Base-by-base conservation (phyloP, 2,329 filamentous ascomycete species). In the Blumeria hordei region DNA sequence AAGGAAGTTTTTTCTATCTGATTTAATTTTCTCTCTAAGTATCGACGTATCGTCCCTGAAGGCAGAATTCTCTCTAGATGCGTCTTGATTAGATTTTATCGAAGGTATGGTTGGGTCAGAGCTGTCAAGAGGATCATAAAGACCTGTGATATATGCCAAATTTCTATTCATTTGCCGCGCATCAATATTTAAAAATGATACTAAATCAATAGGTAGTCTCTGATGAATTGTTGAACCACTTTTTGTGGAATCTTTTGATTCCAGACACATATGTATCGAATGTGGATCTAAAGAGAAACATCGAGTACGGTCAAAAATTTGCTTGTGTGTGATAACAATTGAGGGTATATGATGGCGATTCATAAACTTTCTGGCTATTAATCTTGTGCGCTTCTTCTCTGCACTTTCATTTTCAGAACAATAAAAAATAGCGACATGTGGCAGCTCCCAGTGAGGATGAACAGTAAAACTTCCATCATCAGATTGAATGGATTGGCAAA, bases 121-220 rank as follows among this genome's bases (percentile, higher is more conserved):
- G 3, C 39, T 45, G 6, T 59, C 54, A 9, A 59, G 49, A 45
- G 60, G 58, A 21, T 64, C 64, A 32, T 65, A 58, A 32, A 66
- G 61, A 21, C 63, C 62, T 51, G 72, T 73, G 41, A 75, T 62
- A 55, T 70, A 71, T n/a, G 72, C 71, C 21, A 75, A 62, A 58
- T 74, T 74, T 57, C 72, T 68, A 61, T 75, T 75, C 68, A 75
- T 71, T 63, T 75, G 73, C 52, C 72, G 67, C 33, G 71, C 69
- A 59, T 75, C 72, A 57, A 75, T 70, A 57, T 72, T 72, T 55
- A 71, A 64, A 59, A 75, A 75, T 10, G 71, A 72, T 2, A 63
- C 62, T 16, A 74, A 62, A 58, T 75, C 72, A 54, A 75, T 71
- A 6, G 73, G 72, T 14, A 74, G 62, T 41, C 71, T 67, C 55